Conservation (phyloP, 495 filamentous ascomycete genomes). For the Xylaria flabelliformis region DNA sequence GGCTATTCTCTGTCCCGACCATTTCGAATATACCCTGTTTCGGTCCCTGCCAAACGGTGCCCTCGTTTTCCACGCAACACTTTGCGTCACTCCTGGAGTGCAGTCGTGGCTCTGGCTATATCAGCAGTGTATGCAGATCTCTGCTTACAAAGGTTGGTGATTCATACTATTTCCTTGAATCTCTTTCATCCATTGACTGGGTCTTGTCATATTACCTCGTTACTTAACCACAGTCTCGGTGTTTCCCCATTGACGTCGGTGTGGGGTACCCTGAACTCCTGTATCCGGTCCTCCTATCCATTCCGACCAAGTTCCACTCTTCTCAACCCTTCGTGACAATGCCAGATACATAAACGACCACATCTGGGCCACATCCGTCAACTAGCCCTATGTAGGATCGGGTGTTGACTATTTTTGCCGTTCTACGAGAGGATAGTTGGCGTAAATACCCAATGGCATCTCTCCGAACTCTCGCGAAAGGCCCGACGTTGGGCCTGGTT, state of each 20-base stretch:
- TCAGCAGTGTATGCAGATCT: background rate
- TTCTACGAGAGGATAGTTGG: background rate
- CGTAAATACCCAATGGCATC: background rate
- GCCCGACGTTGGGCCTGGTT: conserved; percentile 7
- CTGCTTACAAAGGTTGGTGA: conserved; percentile 15
- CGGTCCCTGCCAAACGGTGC: background rate
- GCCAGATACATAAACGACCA: conserved; percentile 18
- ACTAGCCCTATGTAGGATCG: conserved; percentile 2
- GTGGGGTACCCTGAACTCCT: conserved; percentile 8
- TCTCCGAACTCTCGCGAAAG: background rate
- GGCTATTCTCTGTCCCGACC: conserved; percentile 3
- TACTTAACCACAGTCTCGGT: conserved; percentile 1
- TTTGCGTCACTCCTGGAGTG: background rate
- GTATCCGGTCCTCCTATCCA: conserved; percentile 17
- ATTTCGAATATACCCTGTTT: background rate
- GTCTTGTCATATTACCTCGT: background rate
- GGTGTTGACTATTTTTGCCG: background rate
- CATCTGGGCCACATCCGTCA: conserved; percentile 10
- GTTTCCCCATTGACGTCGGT: conserved; percentile 18
- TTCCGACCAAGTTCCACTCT: conserved; percentile 14
- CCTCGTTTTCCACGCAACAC: background rate
- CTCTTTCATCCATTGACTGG: background rate
- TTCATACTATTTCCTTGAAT: conserved; percentile 7
- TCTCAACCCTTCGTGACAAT: conserved; percentile 10
- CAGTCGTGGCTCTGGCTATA: background rate